Base-by-base conservation (phyloP, 2,329 filamentous ascomycete genomes). In the Ophiocordyceps camponoti-rufipedis region DNA sequence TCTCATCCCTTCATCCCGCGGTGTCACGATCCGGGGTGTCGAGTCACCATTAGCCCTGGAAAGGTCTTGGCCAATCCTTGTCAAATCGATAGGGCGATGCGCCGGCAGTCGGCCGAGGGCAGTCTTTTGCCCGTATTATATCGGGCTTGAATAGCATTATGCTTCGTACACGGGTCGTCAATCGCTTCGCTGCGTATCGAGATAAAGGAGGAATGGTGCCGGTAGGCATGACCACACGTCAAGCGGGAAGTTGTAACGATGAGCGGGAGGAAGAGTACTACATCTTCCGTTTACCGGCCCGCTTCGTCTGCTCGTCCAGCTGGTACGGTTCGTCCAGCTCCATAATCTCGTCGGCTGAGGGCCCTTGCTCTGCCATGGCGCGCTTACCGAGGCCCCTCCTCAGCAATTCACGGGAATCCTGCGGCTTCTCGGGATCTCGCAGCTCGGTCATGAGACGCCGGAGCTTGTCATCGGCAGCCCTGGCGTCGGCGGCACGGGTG, bases 321-420 rank as follows among this genome's bases (percentile, higher is more conserved):
- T 65, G 62, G 5, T 69, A 64, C 5, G 68, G 68, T 11, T 71
- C 68, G 42, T 79, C 75, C 28, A 78, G 53, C 44, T 78, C 74
- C 67, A 76, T 74, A 41, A 63, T 67, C 49, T 71, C 69, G 29
- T 69, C 67, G 4, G 67, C 64, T 2, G 62, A 60, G 19, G 63
- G 56, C 44, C 62, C 63, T 41, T 66, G 60, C 43, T 71, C 68
- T 47, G 66, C 65, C 52, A 68, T 64, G 46, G 56, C 48, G 19
- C 61, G 54, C 52, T 63, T 63, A 46, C 55, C 57, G 28, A 55
- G 51, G 1, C 47, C 52, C 43, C 55, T 53, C 39, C 58, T 18
- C n/a, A 16, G 10, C 35, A n/a, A 48, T 6, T 48, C 49, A 28
- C 48, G 47, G 7, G 51, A 18, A 10, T 56, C 54, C 48, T 55